Evolutionary conservation across 768 basidiomycete genomes (phyloP).

Genomic region (Rhizopogon vinicolor): DNA sequence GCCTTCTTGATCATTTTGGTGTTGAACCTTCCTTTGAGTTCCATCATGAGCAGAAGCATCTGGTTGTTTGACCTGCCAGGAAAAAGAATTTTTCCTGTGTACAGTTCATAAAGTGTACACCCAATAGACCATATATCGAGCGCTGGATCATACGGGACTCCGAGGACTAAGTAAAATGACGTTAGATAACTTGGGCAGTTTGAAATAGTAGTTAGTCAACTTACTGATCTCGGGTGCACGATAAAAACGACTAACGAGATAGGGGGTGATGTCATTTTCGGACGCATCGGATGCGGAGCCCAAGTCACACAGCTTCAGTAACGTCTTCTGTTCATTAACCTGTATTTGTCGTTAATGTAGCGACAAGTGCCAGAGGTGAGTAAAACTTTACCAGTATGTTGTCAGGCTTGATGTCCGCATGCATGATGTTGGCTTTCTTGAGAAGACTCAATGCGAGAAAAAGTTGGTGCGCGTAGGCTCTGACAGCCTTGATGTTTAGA

Average conservation of each 20-base stretch:
- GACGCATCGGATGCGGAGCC: conserved; percentile 95
- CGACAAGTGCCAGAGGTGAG: conserved; percentile 8
- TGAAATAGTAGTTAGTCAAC: conserved; percentile 19
- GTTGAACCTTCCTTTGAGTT: conserved; percentile 92
- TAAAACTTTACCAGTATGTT: conserved; percentile 79
- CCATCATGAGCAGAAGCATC: conserved; percentile 98
- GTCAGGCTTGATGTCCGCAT: conserved; percentile 98
- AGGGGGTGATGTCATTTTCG: conserved; percentile 97
- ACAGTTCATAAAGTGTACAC: conserved; percentile 94
- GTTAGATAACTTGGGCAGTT: conserved; percentile 12
- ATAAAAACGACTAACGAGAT: conserved; percentile 96
- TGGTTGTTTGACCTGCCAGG: conserved; percentile 97
- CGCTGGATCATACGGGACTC: conserved; percentile 89
- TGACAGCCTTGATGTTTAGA: conserved; percentile 92
- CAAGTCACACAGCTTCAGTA: conserved; percentile 92
- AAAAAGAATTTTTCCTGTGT: conserved; percentile 96
- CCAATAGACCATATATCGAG: conserved; percentile 97
- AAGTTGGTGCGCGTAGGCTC: conserved; percentile 97
- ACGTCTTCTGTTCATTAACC: conserved; percentile 94
- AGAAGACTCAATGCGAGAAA: conserved; percentile 84
- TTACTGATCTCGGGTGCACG: conserved; percentile 98
- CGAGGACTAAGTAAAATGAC: conserved; percentile 61
- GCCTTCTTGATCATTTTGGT: conserved; percentile 92
- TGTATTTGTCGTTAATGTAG: conserved; percentile 26
- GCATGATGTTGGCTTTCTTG: conserved; percentile 90